Evolutionary conservation across 2,329 filamentous ascomycete genomes (phyloP), one percentile per base, ranked within the genome.

Genomic region (Aspergillus phoenicis): DNA sequence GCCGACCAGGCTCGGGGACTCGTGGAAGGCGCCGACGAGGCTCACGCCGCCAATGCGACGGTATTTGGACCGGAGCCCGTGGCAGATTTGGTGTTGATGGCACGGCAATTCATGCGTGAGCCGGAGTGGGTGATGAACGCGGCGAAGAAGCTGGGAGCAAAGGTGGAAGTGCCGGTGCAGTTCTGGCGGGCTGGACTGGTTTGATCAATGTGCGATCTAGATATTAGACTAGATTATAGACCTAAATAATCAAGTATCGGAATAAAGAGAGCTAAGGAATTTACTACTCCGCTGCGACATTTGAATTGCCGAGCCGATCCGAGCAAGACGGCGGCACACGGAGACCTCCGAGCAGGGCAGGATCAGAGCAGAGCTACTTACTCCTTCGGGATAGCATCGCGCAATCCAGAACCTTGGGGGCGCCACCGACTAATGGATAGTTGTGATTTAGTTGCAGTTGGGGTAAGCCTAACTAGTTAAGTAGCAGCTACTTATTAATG

Each of bases 71-170:
- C 62, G 7, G 67, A 72, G 28, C 72, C 74, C 1, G 69, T 68
- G 38, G 76, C 82, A 0, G 83, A 85, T 73, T 79, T 80, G 0
- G 74, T 84, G 24, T 64, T 85, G n/a, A 77, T 85, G 38, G 83
- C 79, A 0, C 75, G 82, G 47, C 83, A 85, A 63, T 85, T 85
- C 61, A 77, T 85, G 76, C 74, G 83, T 7, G 83, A 85, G 70
- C 82, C 83, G 0, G 82, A 84, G 64, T 84, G 83, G 83, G 83
- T 84, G 28, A 63, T 85, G 38, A 80, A 70, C 45, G 81, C 84
- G 1, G 83, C 82, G 8, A 80, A 78, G 72, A 75, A 79, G 66
- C 62, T 85, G 60, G 79, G 76, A 3, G 75, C 84, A 0, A 77
- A 83, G 61, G 72, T 84, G 56, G 75, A 77, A 0, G 79, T 80